Percentiles rank a stretch among this genome's conserved stretches.
Conservation (phyloP, 2,329 filamentous ascomycete genomes). For the Fusarium equiseti region DNA sequence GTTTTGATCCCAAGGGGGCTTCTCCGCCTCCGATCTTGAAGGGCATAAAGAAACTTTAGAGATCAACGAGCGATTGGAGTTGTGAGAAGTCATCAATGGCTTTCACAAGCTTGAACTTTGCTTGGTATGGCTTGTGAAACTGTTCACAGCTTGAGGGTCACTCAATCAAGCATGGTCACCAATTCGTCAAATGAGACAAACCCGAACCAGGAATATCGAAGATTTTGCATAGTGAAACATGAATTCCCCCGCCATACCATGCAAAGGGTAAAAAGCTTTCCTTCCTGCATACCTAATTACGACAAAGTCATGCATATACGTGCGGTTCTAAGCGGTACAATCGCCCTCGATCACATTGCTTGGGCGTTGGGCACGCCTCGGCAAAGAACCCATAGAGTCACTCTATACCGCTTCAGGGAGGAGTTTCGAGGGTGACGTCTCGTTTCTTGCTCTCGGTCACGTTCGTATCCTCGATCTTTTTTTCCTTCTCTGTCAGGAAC, state of each 20-base stretch:
- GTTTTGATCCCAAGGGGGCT: slow-evolving; percentile 7
- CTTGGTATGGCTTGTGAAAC: background rate
- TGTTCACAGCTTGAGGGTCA: background rate
- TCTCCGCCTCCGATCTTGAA: background rate
- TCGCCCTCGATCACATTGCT: background rate
- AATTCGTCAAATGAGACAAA: background rate
- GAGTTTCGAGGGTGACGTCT: slow-evolving; percentile 34
- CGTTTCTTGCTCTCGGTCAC: background rate
- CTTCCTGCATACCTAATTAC: slow-evolving; percentile 12
- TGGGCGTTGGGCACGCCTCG: slow-evolving; percentile 23
- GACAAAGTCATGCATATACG: slow-evolving; percentile 15
- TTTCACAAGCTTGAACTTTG: background rate
- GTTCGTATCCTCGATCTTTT: background rate
- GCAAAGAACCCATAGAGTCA: slow-evolving; percentile 2
- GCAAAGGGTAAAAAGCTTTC: slow-evolving; percentile 11
- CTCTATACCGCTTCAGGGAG: slow-evolving; percentile 6
- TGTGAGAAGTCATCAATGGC: background rate
- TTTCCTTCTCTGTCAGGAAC: background rate
- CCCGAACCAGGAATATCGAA: background rate
- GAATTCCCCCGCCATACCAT: slow-evolving; percentile 26
- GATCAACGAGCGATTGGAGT: background rate
- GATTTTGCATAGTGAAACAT: background rate
- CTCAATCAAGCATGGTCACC: background rate
- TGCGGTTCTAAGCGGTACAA: background rate
- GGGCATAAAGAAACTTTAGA: background rate